Conservation (phyloP, 2,329 filamentous ascomycete species). For the Fusarium globosum region DNA sequence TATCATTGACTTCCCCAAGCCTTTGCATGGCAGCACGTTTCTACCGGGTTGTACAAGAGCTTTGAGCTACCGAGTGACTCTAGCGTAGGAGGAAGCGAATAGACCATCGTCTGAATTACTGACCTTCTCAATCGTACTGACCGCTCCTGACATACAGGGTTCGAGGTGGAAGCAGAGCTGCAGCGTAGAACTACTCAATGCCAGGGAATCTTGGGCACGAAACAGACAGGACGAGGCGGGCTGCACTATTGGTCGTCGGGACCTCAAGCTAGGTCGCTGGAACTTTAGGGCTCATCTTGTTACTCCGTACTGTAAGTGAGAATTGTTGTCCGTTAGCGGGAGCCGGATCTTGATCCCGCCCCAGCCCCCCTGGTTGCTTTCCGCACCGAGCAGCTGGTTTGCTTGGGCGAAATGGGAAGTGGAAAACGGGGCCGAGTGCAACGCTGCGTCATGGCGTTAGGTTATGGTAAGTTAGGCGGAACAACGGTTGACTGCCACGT, state of each 20-base stretch:
- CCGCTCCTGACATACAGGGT: conserved; percentile 32
- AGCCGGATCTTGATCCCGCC: conserved; percentile 42
- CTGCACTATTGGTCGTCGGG: conserved; percentile 30
- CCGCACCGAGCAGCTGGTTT: conserved; percentile 44
- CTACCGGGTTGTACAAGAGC: neutral
- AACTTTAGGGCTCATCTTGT: conserved; percentile 2
- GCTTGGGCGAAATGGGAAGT: conserved; percentile 39
- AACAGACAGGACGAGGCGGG: conserved; percentile 33
- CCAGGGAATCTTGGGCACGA: conserved; percentile 4
- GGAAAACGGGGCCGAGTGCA: conserved; percentile 25
- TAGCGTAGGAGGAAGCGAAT: conserved; percentile 1
- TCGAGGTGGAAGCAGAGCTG: conserved; percentile 22
- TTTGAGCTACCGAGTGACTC: conserved; percentile 3
- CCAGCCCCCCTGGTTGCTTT: conserved; percentile 15
- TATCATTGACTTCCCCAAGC: neutral
- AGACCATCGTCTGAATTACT: neutral
- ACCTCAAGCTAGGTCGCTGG: neutral
- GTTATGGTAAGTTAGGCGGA: conserved; percentile 1
- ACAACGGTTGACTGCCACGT: conserved; percentile 28
- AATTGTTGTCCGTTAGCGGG: conserved; percentile 24
- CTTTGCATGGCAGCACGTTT: neutral
- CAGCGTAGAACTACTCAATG: conserved; percentile 23
- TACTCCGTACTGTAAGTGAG: neutral
- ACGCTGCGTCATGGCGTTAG: conserved; percentile 36
- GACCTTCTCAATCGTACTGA: conserved; percentile 15